Base-by-base conservation (phyloP, 148 eudicot species). In the Agrostemma githago region DNA sequence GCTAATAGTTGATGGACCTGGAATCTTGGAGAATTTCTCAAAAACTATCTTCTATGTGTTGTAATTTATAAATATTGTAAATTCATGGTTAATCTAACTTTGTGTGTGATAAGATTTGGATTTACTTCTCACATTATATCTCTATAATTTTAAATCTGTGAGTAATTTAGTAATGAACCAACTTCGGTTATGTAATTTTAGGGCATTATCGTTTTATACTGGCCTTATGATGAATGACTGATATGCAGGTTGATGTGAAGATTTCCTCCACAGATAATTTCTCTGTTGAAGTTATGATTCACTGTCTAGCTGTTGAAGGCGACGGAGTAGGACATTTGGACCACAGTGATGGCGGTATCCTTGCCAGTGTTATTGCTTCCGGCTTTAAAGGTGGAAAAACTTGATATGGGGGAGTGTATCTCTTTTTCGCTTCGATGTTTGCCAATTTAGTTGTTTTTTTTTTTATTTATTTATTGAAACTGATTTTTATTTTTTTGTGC, bases 301-400 rank as follows among this genome's bases (percentile, higher is more conserved):
- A 96, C 72, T 91, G 98, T 83, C 84, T 83, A 82, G 97, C 92
- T 48, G 80, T 80, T 39, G 86, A 85, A 48, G 89, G 90, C 59
- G 98, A 94, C 80, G 98, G 98, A 60, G 81, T 91, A 73, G 98
- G 98, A 59, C 80, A 85, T 72, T 92, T 88, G 84, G 88, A 88
- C 66, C 86, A 78, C 61, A 76, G 84, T 83, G 93, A 94, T 78
- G 98, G 98, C 46, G 98, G 98, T 58, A 53, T 94, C 82, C 97
- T 94, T 77, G 96, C 93, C 66, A 77, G 81, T 57, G 85, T 92
- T 58, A 86, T 94, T 81, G 98, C 98, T 56, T 87, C 97, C 43
- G 97, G 93, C 40, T 88, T 94, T 75, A 94, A 91, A 88, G 98
- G 98, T 91, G 79, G 46, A 20, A 66, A 38, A 14, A 62, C 38